Evolutionary conservation across 2,329 filamentous ascomycete species (phyloP), one percentile per base, ranked within the genome.

Genomic region (Beauveria australis): DNA sequence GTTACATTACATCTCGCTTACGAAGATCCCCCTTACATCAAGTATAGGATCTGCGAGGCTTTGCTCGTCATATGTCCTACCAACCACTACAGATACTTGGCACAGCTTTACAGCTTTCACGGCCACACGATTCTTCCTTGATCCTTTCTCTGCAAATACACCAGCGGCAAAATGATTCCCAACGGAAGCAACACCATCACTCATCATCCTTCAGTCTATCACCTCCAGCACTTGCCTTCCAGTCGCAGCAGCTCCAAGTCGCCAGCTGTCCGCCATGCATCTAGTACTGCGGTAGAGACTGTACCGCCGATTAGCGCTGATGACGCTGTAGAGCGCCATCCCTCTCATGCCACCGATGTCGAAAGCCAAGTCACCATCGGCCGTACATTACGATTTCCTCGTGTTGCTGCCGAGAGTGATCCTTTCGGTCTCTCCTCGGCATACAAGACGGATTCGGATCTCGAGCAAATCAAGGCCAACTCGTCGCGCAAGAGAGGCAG

Each of bases 381-480:
- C 33, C 66, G 66, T 43, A 68, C 64, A n/a, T 68, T 79, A 48
- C 77, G 78, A 44, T 74, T 83, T 8, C 86, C 87, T 0, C 79
- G 78, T 9, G 83, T 87, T 68, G 83, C 79, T 22, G 73, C 74
- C 28, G 85, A 87, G 65, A 88, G 84, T 68, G 93, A 97, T 67
- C 93, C 93, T 0, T 94, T 91, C 74, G 84, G 87, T 59, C 85
- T 97, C 4, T 85, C 89, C 1, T 83, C 84, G 2, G 86, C 84
- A 59, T 84, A 94, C 72, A 97, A 96, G 76, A 86, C 88, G 22
- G 79, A 85, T 33, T 83, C 81, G 19, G 90, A 97, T 71, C 84
- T 97, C 64, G 82, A 86, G 41, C 79, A 83, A 67, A 93, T 96
- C 72, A 85, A 85, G 64, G 88, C 91, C 61, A 96, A 95, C 71